These are phyloP conservation scores for Datisca glomerata DNA, from an alignment of 306 rosid genomes.

Conservation along the genomic window DNA sequence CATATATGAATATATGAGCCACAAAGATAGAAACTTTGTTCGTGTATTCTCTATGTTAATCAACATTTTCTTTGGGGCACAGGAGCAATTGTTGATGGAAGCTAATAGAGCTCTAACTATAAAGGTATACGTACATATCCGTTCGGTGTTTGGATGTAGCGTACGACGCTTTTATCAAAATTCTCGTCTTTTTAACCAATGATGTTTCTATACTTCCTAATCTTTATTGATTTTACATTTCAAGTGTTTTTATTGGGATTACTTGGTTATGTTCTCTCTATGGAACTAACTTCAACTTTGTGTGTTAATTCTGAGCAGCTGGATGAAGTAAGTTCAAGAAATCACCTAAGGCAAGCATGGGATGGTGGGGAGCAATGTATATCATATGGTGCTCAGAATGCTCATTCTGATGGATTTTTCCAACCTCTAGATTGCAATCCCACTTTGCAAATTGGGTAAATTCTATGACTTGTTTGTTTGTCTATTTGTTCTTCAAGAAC, in stretches of 20 bases:
- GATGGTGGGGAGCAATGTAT: constrained; percentile 65
- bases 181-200: too few species aligned
- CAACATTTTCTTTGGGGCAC: constrained; percentile 15
- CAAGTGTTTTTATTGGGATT: neutral
- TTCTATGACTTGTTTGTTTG: neutral
- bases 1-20: too few species aligned
- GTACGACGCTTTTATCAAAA: too few species aligned
- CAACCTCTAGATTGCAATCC: constrained; percentile 61
- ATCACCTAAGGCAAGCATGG: constrained; percentile 58
- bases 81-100: constrained; percentile 74
- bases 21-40: too few species aligned
- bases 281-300: too few species aligned
- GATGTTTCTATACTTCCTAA: too few species aligned
- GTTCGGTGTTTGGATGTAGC: too few species aligned
- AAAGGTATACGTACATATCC: constrained; percentile 37
- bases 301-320: constrained; percentile 53
- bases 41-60: too few species aligned
- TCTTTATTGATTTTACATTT: neutral
- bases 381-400: constrained; percentile 47
- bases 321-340: constrained; percentile 66
- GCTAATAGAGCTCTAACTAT: constrained; percentile 65
- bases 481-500: neutral
- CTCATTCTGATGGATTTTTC: constrained; percentile 39
- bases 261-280: too few species aligned
- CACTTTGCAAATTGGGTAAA: constrained; percentile 49